Conservation (phyloP, 208 protist species). For the Leishmania major region DNA sequence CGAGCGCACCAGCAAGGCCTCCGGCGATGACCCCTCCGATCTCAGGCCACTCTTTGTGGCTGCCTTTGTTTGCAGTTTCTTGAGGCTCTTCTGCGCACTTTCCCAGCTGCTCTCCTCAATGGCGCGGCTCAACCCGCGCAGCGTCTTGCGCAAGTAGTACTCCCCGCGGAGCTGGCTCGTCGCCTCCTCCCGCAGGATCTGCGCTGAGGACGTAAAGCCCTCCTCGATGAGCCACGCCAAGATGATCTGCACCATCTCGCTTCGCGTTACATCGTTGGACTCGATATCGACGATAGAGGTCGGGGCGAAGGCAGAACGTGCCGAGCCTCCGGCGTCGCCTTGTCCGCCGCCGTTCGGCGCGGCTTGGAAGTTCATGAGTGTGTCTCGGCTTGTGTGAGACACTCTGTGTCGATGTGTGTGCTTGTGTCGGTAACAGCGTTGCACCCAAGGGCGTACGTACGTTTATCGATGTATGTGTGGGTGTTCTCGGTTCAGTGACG, state of each 20-base stretch:
- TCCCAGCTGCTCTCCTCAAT: slow-evolving; percentile 86
- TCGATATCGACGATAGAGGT: slow-evolving; percentile 61
- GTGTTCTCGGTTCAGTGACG: background rate
- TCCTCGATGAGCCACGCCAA: slow-evolving; percentile 71
- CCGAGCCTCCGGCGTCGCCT: background rate
- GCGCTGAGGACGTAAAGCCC: slow-evolving; percentile 76
- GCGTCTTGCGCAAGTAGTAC: slow-evolving; percentile 74
- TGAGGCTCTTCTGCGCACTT: slow-evolving; percentile 49
- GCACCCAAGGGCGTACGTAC: background rate
- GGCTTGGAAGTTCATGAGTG: slow-evolving; percentile 12
- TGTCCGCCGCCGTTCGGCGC: background rate
- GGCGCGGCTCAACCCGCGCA: slow-evolving; percentile 63
- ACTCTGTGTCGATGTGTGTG: background rate
- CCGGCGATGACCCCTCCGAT: slow-evolving; percentile 24
- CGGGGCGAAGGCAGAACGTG: slow-evolving; percentile 10
- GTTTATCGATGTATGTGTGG: background rate
- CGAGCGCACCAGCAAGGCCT: slow-evolving; percentile 41
- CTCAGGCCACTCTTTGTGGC: slow-evolving; percentile 22
- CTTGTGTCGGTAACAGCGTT: background rate
- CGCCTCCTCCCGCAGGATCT: slow-evolving; percentile 84
- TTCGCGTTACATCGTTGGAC: slow-evolving; percentile 61
- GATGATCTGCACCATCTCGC: slow-evolving; percentile 76
- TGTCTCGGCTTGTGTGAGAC: background rate
- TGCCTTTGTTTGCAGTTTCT: slow-evolving; percentile 54
- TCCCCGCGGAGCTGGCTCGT: slow-evolving; percentile 66